Percentiles rank a stretch among this genome's conserved stretches.
Evolutionary conservation across 805 yeast species (phyloP).

Genomic region (Priceomyces melissophilus): DNA sequence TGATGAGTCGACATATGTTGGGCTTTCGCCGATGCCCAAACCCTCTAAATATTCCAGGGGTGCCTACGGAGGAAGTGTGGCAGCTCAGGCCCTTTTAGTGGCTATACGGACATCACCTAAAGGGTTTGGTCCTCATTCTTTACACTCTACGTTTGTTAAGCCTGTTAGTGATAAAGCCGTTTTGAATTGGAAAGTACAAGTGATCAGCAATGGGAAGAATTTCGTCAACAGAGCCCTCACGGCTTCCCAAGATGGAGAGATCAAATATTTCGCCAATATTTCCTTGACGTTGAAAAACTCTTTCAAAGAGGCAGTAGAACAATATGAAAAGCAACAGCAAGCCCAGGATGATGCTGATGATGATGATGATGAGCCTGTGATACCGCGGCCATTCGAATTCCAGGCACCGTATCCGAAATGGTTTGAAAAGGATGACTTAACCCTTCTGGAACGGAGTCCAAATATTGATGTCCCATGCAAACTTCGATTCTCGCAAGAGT

Average conservation of each 20-base stretch:
- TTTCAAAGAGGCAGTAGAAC: constrained; percentile 13
- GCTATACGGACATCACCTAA: constrained; percentile 25
- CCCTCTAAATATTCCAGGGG: constrained; percentile 24
- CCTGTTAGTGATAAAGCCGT: constrained; percentile 12
- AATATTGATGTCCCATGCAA: constrained; percentile 13
- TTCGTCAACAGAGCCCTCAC: constrained; percentile 31
- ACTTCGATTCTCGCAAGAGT: constrained; percentile 31
- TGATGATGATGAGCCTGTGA: constrained; percentile 23
- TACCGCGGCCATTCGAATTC: constrained; percentile 29
- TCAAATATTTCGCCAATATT: constrained; percentile 25
- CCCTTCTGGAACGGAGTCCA: constrained; percentile 11
- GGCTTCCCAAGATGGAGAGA: constrained; percentile 25
- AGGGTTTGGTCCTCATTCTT: constrained; percentile 34
- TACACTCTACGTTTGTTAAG: constrained; percentile 30
- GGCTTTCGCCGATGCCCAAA: constrained; percentile 21
- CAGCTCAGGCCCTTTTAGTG: constrained; percentile 34
- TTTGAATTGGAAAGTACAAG: constrained; percentile 30
- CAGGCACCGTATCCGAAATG: constrained; percentile 31
- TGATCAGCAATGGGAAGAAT: constrained; percentile 32
- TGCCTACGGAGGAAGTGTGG: constrained; percentile 32
- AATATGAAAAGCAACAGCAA: constrained; percentile 20
- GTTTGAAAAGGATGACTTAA: constrained; percentile 19
- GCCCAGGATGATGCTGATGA: constrained; percentile 21
- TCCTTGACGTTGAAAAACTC: constrained; percentile 35
- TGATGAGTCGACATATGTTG: constrained; percentile 12